Base-by-base conservation (phyloP, 306 rosid genomes). In the Cicer pinnatifidum region DNA sequence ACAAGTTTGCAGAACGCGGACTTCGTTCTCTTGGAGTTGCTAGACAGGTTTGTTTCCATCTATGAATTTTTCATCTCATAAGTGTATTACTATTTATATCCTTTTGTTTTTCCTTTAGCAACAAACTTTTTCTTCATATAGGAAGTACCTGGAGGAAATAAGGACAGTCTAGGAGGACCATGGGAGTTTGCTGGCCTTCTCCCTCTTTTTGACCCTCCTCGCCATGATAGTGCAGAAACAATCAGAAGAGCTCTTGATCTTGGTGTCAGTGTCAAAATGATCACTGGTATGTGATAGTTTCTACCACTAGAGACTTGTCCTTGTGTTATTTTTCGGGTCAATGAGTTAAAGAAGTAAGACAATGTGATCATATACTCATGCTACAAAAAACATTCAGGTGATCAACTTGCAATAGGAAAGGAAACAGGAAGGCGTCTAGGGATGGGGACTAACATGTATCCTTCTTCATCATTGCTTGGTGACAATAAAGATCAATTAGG, bases 351-450 rank as follows among this genome's bases (percentile, higher is more conserved):
- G 11, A 52, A 41, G 39, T 47, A 33, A 44, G 54, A 60, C 60
- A 59, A 7, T 10, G 28, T 9, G 43, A 15, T 23, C 69, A 70
- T 39, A 57, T 28, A 46, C 45, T 74, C 9, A 81, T 78, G 48
- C 64, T 28, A 44, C 46, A 16, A 60, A 76, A 48, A 65, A 5
- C 35, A 13, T 78, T 58, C 74, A 90, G 93, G 96, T 6, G 93
- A 90, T 79, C 96, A 90, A 79, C 90, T 86, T 28, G 93, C 91
- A 70, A 88, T 90, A 33, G 93, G 78, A 8, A 88, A 90, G 81
- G 93, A 90, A 85, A 90, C 91, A 8, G 93, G 96, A 82, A 83
- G 93, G 79, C 84, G 93, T 67, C 88, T 90, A 5, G 93, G 93
- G 48, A 90, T 90, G 96, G 96, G 96, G 1, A 88, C 88, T 20